These are phyloP conservation scores for Eremochloa ophiuroides DNA, from an alignment of 176 grass and related monocot genomes.

Conservation along the genomic window DNA sequence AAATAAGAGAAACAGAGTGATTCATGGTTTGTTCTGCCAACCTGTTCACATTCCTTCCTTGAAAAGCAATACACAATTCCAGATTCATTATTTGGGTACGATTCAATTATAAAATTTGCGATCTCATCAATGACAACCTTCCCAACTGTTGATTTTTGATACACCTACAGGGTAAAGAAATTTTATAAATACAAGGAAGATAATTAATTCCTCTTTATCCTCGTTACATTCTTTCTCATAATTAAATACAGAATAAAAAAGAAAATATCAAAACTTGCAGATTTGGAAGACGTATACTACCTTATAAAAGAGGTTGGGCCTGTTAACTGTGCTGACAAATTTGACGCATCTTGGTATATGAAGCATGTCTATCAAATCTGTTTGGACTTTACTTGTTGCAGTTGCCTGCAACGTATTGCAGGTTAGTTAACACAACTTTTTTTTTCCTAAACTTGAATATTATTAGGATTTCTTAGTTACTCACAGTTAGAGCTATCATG, in stretches of 20 bases:
- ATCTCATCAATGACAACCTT: slow-evolving; percentile 90
- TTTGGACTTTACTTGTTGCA: slow-evolving; percentile 88
- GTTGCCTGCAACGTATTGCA: slow-evolving; percentile 56
- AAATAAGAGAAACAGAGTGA: slow-evolving; percentile 33
- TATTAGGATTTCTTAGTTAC: slow-evolving; percentile 27
- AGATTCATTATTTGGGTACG: slow-evolving; percentile 87
- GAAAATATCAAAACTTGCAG: background rate
- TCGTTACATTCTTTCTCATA: slow-evolving; percentile 16
- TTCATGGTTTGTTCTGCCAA: slow-evolving; percentile 27
- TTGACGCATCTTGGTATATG: slow-evolving; percentile 83
- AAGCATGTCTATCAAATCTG: slow-evolving; percentile 95
- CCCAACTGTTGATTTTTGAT: slow-evolving; percentile 73
- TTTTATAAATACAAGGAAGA: background rate
- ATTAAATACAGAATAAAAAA: slow-evolving; percentile 3
- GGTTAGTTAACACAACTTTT: slow-evolving; percentile 6
- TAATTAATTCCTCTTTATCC: background rate
- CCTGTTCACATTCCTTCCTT: slow-evolving; percentile 93
- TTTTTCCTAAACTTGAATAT: slow-evolving; percentile 11
- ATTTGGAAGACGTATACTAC: slow-evolving; percentile 26
- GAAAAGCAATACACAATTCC: slow-evolving; percentile 97
- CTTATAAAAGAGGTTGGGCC: slow-evolving; percentile 92
- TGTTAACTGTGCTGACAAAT: slow-evolving; percentile 90
- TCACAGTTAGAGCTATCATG: slow-evolving; percentile 89
- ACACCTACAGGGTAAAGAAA: slow-evolving; percentile 55
- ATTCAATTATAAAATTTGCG: slow-evolving; percentile 62